phyloP scores from a whole-genome alignment of 441 rosid genomes.

The Rhodomyrtus psidioides region DNA sequence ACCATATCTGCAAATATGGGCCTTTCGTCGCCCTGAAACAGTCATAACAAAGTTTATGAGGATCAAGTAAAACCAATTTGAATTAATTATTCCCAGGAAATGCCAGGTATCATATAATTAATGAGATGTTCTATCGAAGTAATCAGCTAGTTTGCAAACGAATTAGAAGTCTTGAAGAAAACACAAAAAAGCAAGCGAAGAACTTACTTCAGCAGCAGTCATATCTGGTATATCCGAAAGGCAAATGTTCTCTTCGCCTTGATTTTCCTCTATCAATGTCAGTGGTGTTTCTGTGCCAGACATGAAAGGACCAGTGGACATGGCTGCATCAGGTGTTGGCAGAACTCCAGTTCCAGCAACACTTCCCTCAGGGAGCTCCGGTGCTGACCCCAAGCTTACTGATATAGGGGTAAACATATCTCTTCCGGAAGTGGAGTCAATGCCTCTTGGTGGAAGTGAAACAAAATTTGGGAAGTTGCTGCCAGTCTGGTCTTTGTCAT shows the following conservation, averaged over 20 bases:
- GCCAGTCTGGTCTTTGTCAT: conserved; percentile 9
- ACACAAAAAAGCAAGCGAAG: not conserved
- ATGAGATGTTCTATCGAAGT: no score
- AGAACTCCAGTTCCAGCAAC: conserved; percentile 10
- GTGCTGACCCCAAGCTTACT: conserved; percentile 15
- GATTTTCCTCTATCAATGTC: conserved; percentile 19
- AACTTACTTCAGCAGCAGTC: conserved; percentile 37
- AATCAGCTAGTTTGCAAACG: not conserved
- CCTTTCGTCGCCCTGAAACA: no score
- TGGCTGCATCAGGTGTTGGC: conserved; percentile 20
- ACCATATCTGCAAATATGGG: no score
- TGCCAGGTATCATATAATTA: not conserved
- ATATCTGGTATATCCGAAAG: conserved; percentile 52
- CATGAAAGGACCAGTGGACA: conserved; percentile 23
- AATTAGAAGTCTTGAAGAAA: not conserved
- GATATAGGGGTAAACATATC: conserved; percentile 32
- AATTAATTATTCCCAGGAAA: no score
- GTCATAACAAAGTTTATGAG: no score
- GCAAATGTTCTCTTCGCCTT: conserved; percentile 20
- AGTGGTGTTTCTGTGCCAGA: conserved; percentile 42
- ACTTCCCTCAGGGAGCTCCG: conserved; percentile 16
- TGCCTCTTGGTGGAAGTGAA: conserved; percentile 21
- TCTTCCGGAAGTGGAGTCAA: conserved; percentile 25
- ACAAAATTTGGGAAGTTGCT: conserved; percentile 17
- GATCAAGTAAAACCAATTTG: no score